Evolutionary conservation across 164 flowering plant genomes (phyloP), one percentile per base, ranked within the genome.

Genomic region (Houttuynia cordata): DNA sequence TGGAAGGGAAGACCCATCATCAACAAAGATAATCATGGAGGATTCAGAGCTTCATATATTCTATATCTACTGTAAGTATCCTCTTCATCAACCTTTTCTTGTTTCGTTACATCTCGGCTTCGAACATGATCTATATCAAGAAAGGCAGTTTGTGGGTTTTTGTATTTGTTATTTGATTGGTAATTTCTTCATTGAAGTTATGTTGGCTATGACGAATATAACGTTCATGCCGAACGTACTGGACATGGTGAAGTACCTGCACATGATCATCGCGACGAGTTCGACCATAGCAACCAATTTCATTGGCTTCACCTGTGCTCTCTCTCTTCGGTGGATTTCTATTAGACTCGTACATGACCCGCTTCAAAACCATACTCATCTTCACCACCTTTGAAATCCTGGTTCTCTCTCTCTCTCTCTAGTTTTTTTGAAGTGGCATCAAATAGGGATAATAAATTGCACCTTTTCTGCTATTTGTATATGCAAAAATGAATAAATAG

Each of bases 311-410:
- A 47, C 69, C 20, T 70, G 66, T 10, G 59, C 62, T 1, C 59
- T 66, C 70, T 24, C 24, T 70, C 56, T 23, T 70, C 20, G 70
- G 70, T 3, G 73, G 67, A 15, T 66, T 70, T 50, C 63, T 66
- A 24, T 66, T 70, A 0, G 73, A 70, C 24, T 62, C 73, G 10
- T 70, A 70, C 53, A 62, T 70, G 21, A 59, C 67, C 34, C 63
- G 73, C 13, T 70, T 70, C 42, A 62, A 56, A 61, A 37, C 67
- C 34, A 42, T 66, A 1, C 47, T 70, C 53, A 59, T 70, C 21
- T 70, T 70, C 20, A 64, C 39, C 20, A 66, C 69, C n/a, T 18
- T 62, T 5, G 70, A 66, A 25, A 59, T 66, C 23, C 47, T 66
- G 34, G 57, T 54, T 42, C 4, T 10, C 17, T 14, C 17, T 14